Percentiles rank a stretch among this genome's conserved stretches.
Evolutionary conservation across 2,329 filamentous ascomycete species (phyloP).

Genomic region (Fusarium coicis): DNA sequence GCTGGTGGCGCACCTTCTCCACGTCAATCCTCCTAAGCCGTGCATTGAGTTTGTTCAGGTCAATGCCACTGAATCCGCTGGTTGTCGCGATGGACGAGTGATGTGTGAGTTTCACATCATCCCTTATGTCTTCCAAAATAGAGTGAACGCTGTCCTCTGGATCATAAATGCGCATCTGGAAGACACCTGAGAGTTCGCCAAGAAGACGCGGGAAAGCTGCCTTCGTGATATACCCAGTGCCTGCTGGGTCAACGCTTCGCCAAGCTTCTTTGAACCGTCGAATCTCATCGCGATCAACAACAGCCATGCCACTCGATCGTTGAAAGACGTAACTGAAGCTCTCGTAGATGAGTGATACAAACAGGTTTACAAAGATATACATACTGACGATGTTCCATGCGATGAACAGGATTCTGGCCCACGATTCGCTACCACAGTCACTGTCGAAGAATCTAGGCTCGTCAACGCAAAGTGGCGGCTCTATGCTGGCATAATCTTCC

Average conservation of each 20-base stretch:
- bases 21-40: constrained; percentile 80
- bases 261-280: constrained; percentile 98
- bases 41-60: constrained; percentile 79
- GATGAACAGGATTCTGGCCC: constrained; percentile 91
- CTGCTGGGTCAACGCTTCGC: constrained; percentile 93
- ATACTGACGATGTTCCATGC: constrained; percentile 99
- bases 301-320: constrained; percentile 89
- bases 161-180: constrained; percentile 97
- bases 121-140: constrained; percentile 85
- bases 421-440: constrained; percentile 90
- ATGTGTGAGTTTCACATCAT: constrained; percentile 63
- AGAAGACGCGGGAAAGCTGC: constrained; percentile 89
- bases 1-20: constrained; percentile 76
- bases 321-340: constrained; percentile 99
- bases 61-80: constrained; percentile 68
- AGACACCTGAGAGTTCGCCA: constrained; percentile 92
- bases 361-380: constrained; percentile 99
- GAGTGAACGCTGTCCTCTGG: constrained; percentile 87
- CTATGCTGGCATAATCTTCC: constrained; percentile 90
- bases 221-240: constrained; percentile 90
- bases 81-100: constrained; percentile 65
- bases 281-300: constrained; percentile 92
- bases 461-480: constrained; percentile 82
- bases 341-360: constrained; percentile 98
- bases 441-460: constrained; percentile 80